These are phyloP conservation scores for Pichia kudriavzevii DNA, from an alignment of 1,139 yeast genomes.

Conservation along the genomic window DNA sequence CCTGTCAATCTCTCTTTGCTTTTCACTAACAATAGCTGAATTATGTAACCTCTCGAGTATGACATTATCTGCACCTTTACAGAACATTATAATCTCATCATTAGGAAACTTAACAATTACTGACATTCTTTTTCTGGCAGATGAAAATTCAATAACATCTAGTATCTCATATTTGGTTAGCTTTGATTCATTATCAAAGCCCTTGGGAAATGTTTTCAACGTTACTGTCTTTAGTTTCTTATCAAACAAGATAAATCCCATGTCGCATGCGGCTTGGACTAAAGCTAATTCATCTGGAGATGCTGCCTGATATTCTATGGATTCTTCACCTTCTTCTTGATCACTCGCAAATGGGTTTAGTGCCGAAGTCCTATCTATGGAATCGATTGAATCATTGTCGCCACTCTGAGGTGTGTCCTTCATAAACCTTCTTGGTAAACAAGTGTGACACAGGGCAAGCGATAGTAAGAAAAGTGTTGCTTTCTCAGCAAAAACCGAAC, in stretches of 20 bases:
- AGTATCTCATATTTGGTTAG: conserved; percentile 66
- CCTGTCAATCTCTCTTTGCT: conserved; percentile 56
- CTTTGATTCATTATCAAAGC: conserved; percentile 57
- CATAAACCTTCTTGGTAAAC: conserved; percentile 55
- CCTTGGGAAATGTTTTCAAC: conserved; percentile 75
- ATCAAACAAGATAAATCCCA: conserved; percentile 78
- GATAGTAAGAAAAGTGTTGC: conserved; percentile 75
- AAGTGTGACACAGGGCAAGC: conserved; percentile 82
- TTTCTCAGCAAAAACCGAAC: conserved; percentile 58
- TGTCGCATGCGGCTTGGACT: conserved; percentile 88
- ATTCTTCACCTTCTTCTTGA: conserved; percentile 37
- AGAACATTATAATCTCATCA: conserved; percentile 65
- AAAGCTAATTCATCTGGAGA: conserved; percentile 96
- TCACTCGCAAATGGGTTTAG: conserved; percentile 18
- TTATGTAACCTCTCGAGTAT: conserved; percentile 67
- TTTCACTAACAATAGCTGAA: conserved; percentile 49
- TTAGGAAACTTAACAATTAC: conserved; percentile 76
- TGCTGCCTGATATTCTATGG: conserved; percentile 77
- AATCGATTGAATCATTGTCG: conserved; percentile 19
- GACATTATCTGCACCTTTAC: conserved; percentile 97
- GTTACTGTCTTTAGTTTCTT: conserved; percentile 53
- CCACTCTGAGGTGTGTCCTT: no score
- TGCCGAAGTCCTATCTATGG: conserved; percentile 11
- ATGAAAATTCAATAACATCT: conserved; percentile 78
- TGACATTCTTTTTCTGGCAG: conserved; percentile 91